phyloP scores from a whole-genome alignment of 352 stramenopile genomes.

The Phytopythium helicoides region DNA sequence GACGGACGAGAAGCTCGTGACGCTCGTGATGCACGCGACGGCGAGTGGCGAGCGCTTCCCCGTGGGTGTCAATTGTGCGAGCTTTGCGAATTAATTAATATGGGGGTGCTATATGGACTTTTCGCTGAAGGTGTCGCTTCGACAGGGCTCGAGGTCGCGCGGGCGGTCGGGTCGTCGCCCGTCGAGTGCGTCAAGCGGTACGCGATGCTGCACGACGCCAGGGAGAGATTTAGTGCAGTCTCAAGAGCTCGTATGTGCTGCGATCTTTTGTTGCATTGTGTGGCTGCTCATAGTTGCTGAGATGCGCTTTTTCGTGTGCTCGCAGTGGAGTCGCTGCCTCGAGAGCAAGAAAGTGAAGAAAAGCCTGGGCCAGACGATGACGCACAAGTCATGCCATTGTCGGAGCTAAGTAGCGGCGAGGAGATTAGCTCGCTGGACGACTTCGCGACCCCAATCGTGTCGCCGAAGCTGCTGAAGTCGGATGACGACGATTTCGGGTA shows the following conservation, averaged over 20 bases:
- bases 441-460: constrained; percentile 60
- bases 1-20: constrained; percentile 60
- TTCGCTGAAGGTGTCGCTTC: no score
- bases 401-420: constrained; percentile 41
- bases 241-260: constrained; percentile 8
- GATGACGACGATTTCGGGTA: constrained; percentile 48
- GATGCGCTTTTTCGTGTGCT: no score
- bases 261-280: background rate
- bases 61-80: constrained; percentile 79
- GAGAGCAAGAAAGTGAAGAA: constrained; percentile 13
- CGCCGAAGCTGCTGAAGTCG: constrained; percentile 53
- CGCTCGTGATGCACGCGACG: constrained; percentile 63
- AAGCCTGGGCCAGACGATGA: constrained; percentile 27
- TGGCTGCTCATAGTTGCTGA: background rate
- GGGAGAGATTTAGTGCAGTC: constrained; percentile 27
- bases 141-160: constrained; percentile 71
- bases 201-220: constrained; percentile 56
- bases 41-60: constrained; percentile 77
- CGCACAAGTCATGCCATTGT: constrained; percentile 20
- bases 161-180: constrained; percentile 49
- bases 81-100: background rate
- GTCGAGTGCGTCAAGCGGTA: constrained; percentile 85
- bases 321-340: constrained; percentile 5
- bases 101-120: constrained; percentile 1
- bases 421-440: constrained; percentile 46